Percentiles rank a stretch among this genome's conserved stretches.
These are phyloP conservation scores for Tuber umbilicatum DNA, from an alignment of 495 filamentous ascomycete genomes.

Conservation along the genomic window DNA sequence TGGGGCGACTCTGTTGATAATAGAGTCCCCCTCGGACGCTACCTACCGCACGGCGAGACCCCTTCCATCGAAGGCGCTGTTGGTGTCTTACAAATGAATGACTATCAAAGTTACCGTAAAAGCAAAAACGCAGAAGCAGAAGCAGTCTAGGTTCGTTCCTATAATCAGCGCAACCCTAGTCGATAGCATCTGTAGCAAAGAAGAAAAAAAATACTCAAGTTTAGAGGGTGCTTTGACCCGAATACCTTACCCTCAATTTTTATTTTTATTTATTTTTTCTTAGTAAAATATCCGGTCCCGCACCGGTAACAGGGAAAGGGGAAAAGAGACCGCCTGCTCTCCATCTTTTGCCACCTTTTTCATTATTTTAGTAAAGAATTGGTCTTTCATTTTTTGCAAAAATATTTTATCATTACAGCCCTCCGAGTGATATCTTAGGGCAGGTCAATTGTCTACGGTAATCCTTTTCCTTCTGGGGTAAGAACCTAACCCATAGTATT, in stretches of 20 bases:
- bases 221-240: background rate
- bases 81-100: constrained; percentile 1
- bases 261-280: background rate
- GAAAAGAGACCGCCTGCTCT: background rate
- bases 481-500: background rate
- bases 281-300: background rate
- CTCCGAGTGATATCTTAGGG: background rate
- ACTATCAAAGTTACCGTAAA: background rate
- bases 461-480: background rate
- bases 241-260: background rate
- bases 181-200: background rate
- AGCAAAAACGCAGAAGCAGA: background rate
- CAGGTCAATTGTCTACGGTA: too few relatives aligned
- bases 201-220: background rate
- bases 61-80: background rate
- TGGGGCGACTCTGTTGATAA: background rate
- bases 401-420: background rate
- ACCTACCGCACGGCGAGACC: background rate
- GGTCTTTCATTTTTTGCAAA: background rate
- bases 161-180: background rate
- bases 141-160: background rate
- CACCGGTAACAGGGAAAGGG: background rate
- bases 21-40: background rate
- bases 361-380: background rate
- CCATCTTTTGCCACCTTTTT: background rate